Base-by-base conservation (phyloP, 208 protist genomes). In the Trypanosoma scelopori region DNA sequence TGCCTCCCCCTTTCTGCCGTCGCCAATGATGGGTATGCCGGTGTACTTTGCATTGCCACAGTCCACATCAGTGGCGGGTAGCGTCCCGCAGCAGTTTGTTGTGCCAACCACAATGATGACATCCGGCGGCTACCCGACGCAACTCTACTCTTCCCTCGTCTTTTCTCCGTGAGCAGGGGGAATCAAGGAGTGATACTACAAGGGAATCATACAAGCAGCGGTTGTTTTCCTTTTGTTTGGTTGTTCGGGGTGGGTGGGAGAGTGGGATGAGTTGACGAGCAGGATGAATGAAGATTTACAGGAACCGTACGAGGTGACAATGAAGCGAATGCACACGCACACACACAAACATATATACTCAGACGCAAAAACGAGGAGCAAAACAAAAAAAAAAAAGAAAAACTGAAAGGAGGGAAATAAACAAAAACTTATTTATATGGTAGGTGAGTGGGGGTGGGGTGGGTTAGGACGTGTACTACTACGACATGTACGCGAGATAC, bases 101-200 rank as follows among this genome's bases (percentile, higher is more conserved):
- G n/a, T 62, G 0, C 64, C 64, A 35, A 45, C 64, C 18, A 62
- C 64, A 15, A 55, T 69, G 27, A 53, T 69, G 30, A 9, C 64
- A 22, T 30, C 51, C 6, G 45, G 28, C 37, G 55, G 55, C 1
- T 69, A 61, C 37, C 51, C 42, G 22, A 52, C 35, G 27, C 64
- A 69, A 20, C 30, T 69, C 15, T 62, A 51, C 30, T 53, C 51
- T 12, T 41, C 51, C 3, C 23, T 69, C n/a, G 45, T 53, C 20
- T 69, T 59, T 25, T 47, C 64, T 30, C 45, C 53, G 9, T 59
- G 30, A 47, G 27, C 3, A 22, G 15, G 25, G 22, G 22, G 4
- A 49, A 52, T 5, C 5, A 18, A 39, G n/a, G 22, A 32, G n/a
- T 25, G 41, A 27, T 41, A 13, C 35, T 45, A 43, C 18, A 7